Evolutionary conservation across 2,329 filamentous ascomycete species (phyloP).

Genomic region (Trichoderma arundinaceum): DNA sequence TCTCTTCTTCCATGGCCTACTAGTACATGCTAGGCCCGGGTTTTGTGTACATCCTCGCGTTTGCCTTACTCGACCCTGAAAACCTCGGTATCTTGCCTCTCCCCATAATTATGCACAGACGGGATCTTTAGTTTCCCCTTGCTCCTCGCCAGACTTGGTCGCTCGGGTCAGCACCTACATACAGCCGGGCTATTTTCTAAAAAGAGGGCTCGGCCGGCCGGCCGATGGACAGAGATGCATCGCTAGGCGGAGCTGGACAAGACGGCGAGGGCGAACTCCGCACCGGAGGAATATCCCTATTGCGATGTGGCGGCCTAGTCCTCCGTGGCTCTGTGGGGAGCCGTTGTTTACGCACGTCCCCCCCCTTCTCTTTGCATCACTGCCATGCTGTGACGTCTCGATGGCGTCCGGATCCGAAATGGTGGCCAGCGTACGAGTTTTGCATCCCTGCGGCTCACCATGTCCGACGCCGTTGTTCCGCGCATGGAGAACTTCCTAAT

Average conservation of each 20-base stretch:
- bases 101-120: slow-evolving; percentile 19
- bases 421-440: too few species aligned
- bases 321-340: slow-evolving; percentile 19
- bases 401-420: too few species aligned
- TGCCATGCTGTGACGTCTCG: too few species aligned
- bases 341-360: neutral
- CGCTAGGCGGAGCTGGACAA: slow-evolving; percentile 15
- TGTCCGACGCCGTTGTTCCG: too few species aligned
- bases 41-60: neutral
- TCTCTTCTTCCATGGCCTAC: neutral
- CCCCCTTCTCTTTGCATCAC: neutral
- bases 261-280: slow-evolving; percentile 26
- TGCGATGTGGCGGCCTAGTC: slow-evolving; percentile 22
- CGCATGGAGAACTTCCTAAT: too few species aligned
- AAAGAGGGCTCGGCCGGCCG: slow-evolving; percentile 23
- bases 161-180: neutral
- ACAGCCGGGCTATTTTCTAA: slow-evolving; percentile 24
- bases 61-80: slow-evolving; percentile 2
- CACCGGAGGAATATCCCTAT: slow-evolving; percentile 30
- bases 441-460: too few species aligned
- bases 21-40: neutral
- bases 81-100: slow-evolving; percentile 24
- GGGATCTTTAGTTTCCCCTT: neutral
- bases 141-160: too few species aligned
- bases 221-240: slow-evolving; percentile 7